Evolutionary conservation across 2,329 filamentous ascomycete species (phyloP), one percentile per base, ranked within the genome.

Genomic region (Knufia fluminis): DNA sequence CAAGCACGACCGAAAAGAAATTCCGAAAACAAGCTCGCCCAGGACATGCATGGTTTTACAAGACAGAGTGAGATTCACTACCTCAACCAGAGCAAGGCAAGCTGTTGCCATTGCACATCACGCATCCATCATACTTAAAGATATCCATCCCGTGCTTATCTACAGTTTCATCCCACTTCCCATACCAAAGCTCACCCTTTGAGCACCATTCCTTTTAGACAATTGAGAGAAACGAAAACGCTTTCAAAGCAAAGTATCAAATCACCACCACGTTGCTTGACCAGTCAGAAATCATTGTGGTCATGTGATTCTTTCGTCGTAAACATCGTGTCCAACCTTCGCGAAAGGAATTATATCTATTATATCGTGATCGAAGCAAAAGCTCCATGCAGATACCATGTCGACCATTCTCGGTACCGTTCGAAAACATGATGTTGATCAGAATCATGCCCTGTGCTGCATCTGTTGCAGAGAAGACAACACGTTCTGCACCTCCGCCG

Each of bases 271-370:
- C 44, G 19, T 46, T 35, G 8, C n/a, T 16, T 23, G 17, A 20
- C 31, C 31, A 23, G 14, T 16, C 9, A 16, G 4, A 28, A n/a
- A 6, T 7, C 16, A 19, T 16, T 4, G n/a, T 23, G 17, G 14
- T 20, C 17, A n/a, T 17, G 22, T 17, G 23, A 28, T 39, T 22
- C 10, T 39, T 24, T 39, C n/a, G 33, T 48, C 45, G 23, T 48
- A 22, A 40, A 17, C 45, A 39, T 48, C 45, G 17, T 48, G 45
- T 48, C 33, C 45, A 39, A 48, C 35, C 45, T 35, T 48, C 36
- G 45, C 33, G 45, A 40, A 48, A 45, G 42, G 45, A 31, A 48
- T 16, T 47, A 47, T 39, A 9, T 48, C 45, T 48, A 48, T 48
- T 26, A 28, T 23, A 22, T 16, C 12, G 10, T 10, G 28, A 10